Evolutionary conservation across 2,329 filamentous ascomycete species (phyloP).

Genomic region (Alternaria brassicae): DNA sequence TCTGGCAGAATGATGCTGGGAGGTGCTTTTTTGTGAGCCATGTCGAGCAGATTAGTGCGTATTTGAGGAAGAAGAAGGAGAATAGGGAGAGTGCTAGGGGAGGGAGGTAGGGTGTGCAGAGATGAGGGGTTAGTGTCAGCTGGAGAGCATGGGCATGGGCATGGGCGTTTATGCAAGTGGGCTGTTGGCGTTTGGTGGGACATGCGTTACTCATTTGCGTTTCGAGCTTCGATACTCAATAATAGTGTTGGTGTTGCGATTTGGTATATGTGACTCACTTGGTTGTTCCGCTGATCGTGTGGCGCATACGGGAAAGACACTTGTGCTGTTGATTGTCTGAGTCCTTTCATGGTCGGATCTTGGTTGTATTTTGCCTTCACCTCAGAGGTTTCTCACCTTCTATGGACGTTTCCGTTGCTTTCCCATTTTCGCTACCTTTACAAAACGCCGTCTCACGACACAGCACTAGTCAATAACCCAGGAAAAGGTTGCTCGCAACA

Average conservation of each 20-base stretch:
- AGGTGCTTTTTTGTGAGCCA: slow-evolving; percentile 91
- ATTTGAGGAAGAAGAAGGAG: slow-evolving; percentile 64
- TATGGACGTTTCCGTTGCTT: too few species aligned
- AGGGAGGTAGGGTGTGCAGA: not conserved
- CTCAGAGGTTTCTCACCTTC: too few species aligned
- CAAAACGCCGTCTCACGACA: not conserved
- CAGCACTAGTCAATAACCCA: not conserved
- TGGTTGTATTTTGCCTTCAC: too few species aligned
- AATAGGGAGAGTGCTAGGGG: slow-evolving; percentile 16
- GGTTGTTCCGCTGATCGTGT: fast-evolving
- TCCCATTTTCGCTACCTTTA: too few species aligned
- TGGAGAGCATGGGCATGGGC: not conserved
- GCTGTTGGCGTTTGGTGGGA: not conserved
- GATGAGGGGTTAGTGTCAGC: not conserved
- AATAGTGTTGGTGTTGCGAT: not conserved
- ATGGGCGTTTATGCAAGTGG: not conserved
- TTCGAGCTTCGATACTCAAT: too few species aligned
- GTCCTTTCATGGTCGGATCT: too few species aligned
- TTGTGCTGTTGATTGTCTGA: not conserved
- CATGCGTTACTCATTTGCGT: not conserved
- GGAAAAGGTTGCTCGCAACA: not conserved
- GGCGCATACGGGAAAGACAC: not conserved
- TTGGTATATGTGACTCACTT: not conserved
- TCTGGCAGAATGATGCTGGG: slow-evolving; percentile 82
- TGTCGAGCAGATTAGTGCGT: slow-evolving; percentile 86